These are phyloP conservation scores for Posidonia australis DNA, from an alignment of 106 monocot species.

Conservation along the genomic window DNA sequence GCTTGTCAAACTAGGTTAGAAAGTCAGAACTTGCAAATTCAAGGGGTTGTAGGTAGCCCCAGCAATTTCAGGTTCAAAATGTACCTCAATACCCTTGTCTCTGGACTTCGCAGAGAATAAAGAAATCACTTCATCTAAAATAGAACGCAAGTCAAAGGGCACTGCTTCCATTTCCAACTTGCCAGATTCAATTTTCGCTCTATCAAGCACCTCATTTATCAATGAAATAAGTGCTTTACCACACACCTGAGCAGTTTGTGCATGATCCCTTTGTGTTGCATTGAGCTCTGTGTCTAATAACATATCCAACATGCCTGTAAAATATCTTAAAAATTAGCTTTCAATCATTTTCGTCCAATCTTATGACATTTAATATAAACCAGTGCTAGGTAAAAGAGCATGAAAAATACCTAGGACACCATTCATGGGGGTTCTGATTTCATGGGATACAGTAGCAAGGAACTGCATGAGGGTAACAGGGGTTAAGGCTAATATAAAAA, in stretches of 20 bases:
- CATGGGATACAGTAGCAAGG: conserved; percentile 98
- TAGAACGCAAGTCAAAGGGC: conserved; percentile 73
- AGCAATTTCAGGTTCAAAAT: too few species aligned
- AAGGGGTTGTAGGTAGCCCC: too few species aligned
- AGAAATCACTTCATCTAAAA: conserved; percentile 85
- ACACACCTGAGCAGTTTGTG: conserved; percentile 93
- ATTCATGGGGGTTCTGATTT: conserved; percentile 99
- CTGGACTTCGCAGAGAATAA: conserved; percentile 75
- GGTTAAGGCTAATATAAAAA: background rate
- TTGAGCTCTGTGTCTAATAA: conserved; percentile 78
- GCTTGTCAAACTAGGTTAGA: background rate
- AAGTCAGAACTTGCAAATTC: too few species aligned
- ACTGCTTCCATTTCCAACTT: conserved; percentile 86
- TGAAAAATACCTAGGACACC: conserved; percentile 77
- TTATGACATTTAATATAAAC: background rate
- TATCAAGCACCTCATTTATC: conserved; percentile 96
- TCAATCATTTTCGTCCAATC: background rate
- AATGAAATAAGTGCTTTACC: conserved; percentile 86
- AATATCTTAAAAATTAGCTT: background rate
- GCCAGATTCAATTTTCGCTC: conserved; percentile 96
- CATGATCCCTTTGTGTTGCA: conserved; percentile 82
- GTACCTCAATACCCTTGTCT: conserved; percentile 71
- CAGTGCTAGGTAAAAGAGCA: background rate
- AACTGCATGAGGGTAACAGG: conserved; percentile 37
- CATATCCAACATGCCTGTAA: conserved; percentile 96